phyloP scores from a whole-genome alignment of 768 basidiomycete genomes.

The Suillus placidus region DNA sequence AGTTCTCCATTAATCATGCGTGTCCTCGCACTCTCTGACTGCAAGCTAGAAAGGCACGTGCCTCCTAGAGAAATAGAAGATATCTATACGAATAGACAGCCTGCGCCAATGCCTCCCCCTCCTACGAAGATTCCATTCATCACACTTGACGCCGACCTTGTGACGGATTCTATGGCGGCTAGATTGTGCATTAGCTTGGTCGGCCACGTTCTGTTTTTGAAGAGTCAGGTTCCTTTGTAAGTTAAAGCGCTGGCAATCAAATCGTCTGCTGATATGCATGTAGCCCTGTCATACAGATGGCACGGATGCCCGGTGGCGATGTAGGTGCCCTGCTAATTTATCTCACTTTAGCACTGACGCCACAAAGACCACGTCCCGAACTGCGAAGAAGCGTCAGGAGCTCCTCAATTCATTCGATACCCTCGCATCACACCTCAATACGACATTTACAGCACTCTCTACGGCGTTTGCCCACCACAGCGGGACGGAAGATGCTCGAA shows the following conservation, averaged over 20 bases:
- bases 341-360: not conserved
- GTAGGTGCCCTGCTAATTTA: constrained; percentile 31
- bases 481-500: constrained; percentile 6
- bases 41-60: not conserved
- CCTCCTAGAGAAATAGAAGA: no score
- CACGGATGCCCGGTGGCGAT: constrained; percentile 52
- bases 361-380: constrained; percentile 46
- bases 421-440: constrained; percentile 70
- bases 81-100: not conserved
- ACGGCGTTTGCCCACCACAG: constrained; percentile 56
- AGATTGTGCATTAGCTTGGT: constrained; percentile 63
- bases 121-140: constrained; percentile 41
- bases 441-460: constrained; percentile 74
- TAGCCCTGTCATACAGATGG: constrained; percentile 70
- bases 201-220: constrained; percentile 74
- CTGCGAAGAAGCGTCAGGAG: constrained; percentile 61
- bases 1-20: not conserved
- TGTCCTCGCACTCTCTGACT: not conserved
- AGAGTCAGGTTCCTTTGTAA: constrained; percentile 79
- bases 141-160: constrained; percentile 49
- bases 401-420: constrained; percentile 69
- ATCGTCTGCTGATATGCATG: not conserved
- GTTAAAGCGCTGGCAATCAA: constrained; percentile 29
- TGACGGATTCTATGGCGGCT: constrained; percentile 64
- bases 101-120: not conserved